Base-by-base conservation (phyloP, 495 filamentous ascomycete species). In the Aspergillus ellipticus region DNA sequence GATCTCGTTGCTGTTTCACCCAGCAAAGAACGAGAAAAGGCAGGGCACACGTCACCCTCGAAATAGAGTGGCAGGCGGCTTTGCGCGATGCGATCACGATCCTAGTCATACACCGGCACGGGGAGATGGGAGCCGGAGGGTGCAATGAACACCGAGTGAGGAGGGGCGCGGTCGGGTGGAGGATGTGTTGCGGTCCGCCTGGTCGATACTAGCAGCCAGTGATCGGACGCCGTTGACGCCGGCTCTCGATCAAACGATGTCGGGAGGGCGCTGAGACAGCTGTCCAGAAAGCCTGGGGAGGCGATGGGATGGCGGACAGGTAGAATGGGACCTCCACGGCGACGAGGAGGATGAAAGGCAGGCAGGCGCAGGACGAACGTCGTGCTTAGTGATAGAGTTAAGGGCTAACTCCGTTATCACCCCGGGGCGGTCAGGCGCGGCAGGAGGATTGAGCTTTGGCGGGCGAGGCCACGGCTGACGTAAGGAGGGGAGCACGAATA, bases 351-450 rank as follows among this genome's bases (percentile, higher is more conserved):
- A 35, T 15, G 33, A 15, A 35, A 11, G 33, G 10, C 8, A 15
- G 33, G 11, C 9, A 11, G 33, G 35, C 3, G 35, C 11, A 39
- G 1, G 35, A 10, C 13, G 17, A n/a, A n/a, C n/a, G 42, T 48
- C 13, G 52, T 54, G 42, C 19, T 55, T 48, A 49, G 43, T 41
- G 53, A 37, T 47, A 26, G 24, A 28, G 53, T 26, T 55, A 31
- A 22, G 29, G 26, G 16, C 42, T 55, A 55, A 49, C 53, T 55
- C 53, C 53, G 53, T 55, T 55, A 55, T 55, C 53, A 47, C 53
- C 53, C 49, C 1, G 10, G 28, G 53, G 53, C 43, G 53, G 53
- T 55, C 53, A 37, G 20, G 7, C 3, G 24, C 24, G 24, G 24
- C 29, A 20, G 16, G 11, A 19, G 19, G 13, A 11, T 24, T 5